These are phyloP conservation scores for Priceomyces carsonii DNA, from an alignment of 805 yeast genomes.

Conservation along the genomic window DNA sequence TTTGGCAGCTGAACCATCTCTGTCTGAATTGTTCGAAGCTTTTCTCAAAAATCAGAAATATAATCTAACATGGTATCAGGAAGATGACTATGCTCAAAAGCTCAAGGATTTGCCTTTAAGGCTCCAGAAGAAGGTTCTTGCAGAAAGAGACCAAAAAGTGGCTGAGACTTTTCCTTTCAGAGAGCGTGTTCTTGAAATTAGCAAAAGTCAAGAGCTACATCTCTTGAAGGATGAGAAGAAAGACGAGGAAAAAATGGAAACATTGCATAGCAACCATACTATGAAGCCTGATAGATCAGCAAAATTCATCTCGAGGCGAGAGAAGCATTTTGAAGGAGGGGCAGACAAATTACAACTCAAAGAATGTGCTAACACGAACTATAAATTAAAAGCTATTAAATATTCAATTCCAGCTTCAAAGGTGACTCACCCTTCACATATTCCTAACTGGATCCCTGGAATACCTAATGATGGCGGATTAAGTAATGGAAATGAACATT, in stretches of 20 bases:
- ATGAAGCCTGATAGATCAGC: no score
- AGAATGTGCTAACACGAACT: constrained; percentile 19
- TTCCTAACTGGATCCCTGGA: constrained; percentile 42
- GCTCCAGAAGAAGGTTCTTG: constrained; percentile 37
- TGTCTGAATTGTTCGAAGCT: constrained; percentile 34
- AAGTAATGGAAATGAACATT: constrained; percentile 11
- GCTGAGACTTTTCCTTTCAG: constrained; percentile 38
- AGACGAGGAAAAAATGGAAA: not conserved
- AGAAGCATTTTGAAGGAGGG: no score
- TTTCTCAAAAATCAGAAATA: constrained; percentile 27
- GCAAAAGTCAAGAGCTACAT: constrained; percentile 20
- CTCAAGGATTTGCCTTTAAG: constrained; percentile 38
- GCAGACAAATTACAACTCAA: not conserved
- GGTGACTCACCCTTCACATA: constrained; percentile 46
- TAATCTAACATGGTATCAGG: constrained; percentile 31
- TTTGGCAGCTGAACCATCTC: constrained; percentile 13
- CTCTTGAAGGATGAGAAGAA: constrained; percentile 12
- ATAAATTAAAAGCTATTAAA: constrained; percentile 28
- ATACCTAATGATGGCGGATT: constrained; percentile 7
- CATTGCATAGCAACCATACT: no score
- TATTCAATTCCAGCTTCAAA: constrained; percentile 35
- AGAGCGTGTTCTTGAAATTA: constrained; percentile 25
- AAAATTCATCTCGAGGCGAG: no score
- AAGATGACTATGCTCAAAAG: constrained; percentile 19
- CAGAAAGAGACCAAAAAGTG: constrained; percentile 32